These are phyloP conservation scores for Olyra latifolia DNA, from an alignment of 176 grass and related monocot genomes.

Conservation along the genomic window DNA sequence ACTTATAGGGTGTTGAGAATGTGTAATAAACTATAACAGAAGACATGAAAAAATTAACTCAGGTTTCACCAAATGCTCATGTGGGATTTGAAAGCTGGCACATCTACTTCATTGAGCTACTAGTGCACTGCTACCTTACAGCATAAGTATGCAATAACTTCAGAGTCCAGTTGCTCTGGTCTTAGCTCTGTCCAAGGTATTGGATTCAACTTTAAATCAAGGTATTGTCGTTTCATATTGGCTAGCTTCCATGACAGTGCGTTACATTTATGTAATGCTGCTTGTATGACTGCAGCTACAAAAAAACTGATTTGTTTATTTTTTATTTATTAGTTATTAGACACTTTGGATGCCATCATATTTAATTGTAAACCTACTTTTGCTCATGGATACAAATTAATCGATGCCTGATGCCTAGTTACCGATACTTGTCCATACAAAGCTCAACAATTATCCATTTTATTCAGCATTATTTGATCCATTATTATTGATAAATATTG, in stretches of 20 bases:
- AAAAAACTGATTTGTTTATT: background rate
- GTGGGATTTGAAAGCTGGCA: background rate
- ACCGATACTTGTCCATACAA: background rate
- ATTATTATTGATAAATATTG: background rate
- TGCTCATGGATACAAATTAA: background rate
- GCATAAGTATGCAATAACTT: background rate
- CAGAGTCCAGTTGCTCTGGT: background rate
- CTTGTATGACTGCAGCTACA: background rate
- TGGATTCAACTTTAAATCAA: background rate
- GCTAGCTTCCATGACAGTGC: background rate
- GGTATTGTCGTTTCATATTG: background rate
- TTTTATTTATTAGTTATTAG: background rate
- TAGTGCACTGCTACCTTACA: background rate
- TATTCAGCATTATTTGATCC: background rate
- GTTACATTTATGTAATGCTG: background rate
- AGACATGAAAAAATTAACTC: background rate
- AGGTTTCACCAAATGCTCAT: slow-evolving; percentile 9
- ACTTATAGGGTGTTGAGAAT: slow-evolving; percentile 8
- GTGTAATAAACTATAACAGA: background rate
- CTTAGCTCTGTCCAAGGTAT: background rate
- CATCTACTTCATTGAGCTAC: background rate
- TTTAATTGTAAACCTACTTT: background rate
- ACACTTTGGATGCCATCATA: background rate
- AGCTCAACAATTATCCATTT: background rate
- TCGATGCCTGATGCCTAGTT: background rate